These are phyloP conservation scores for Lumnitzera racemosa DNA, from an alignment of 345 rosid genomes.

Conservation along the genomic window DNA sequence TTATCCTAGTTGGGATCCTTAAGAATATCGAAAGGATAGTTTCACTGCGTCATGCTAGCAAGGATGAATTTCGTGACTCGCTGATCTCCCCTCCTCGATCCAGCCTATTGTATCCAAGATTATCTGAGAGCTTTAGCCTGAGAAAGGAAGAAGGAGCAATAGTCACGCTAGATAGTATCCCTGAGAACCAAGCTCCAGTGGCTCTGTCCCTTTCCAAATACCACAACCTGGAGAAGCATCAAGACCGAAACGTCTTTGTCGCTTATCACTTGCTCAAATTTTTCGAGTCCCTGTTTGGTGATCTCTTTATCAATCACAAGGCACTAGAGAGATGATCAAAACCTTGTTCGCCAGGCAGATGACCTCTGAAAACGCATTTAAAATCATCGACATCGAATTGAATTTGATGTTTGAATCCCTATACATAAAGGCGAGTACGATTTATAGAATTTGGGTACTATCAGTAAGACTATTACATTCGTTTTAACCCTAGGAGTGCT, in stretches of 20 bases:
- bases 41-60: constrained; percentile 31
- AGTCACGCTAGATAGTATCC: not conserved
- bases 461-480: too few species aligned
- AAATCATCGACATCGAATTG: constrained; percentile 33
- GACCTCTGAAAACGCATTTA: constrained; percentile 15
- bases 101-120: constrained; percentile 19
- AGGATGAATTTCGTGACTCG: constrained; percentile 20
- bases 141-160: constrained; percentile 2
- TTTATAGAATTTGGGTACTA: constrained; percentile 1
- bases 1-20: constrained; percentile 28
- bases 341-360: not conserved
- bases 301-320: constrained; percentile 20
- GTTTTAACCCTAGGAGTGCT: too few species aligned
- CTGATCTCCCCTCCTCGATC: constrained; percentile 15
- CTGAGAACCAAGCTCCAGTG: not conserved
- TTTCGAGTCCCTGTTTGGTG: constrained; percentile 33
- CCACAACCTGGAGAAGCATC: not conserved
- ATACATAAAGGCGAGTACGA: constrained; percentile 35
- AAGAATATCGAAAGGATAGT: constrained; percentile 34
- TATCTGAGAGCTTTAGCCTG: constrained; percentile 7
- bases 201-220: not conserved
- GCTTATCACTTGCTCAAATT: constrained; percentile 20
- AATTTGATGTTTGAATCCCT: constrained; percentile 33
- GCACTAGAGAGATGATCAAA: constrained; percentile 13
- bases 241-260: not conserved